A percentile compares a stretch with the other conserved stretches of the same genome.
Conservation (phyloP, 441 rosid species). For the Gossypium gossypioides region DNA sequence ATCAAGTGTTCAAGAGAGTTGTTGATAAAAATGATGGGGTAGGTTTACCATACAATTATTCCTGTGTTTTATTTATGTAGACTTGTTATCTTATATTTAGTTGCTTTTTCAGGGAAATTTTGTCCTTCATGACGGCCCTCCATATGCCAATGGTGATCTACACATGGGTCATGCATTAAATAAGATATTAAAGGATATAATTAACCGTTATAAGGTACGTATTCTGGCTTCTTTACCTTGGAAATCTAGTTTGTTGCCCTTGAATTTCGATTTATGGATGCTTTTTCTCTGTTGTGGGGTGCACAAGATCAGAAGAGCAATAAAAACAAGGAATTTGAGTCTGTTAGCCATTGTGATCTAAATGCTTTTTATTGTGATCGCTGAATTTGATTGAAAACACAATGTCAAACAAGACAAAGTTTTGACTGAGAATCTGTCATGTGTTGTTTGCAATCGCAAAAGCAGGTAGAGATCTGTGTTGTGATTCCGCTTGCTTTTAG, state of each 20-base stretch:
- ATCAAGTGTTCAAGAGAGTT: constrained; percentile 72
- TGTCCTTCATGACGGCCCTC: constrained; percentile 95
- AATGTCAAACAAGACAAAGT: neutral
- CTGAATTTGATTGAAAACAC: neutral
- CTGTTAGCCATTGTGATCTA: neutral
- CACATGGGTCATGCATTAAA: constrained; percentile 97
- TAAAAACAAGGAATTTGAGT: constrained; percentile 1
- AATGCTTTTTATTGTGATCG: neutral
- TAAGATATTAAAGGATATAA: constrained; percentile 92
- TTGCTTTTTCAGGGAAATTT: constrained; percentile 54
- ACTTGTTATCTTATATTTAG: constrained; percentile 25
- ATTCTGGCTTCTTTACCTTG: constrained; percentile 13
- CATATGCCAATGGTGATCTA: constrained; percentile 89
- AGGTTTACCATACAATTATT: constrained; percentile 23
- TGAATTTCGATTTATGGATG: constrained; percentile 3
- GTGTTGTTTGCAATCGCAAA: neutral
- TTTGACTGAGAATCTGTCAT: neutral
- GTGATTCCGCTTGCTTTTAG: neutral
- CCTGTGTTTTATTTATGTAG: constrained; percentile 12
- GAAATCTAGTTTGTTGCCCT: constrained; percentile 6
- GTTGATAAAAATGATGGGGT: constrained; percentile 73
- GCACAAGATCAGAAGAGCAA: neutral
- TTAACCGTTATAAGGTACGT: constrained; percentile 91
- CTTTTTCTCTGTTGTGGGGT: neutral
- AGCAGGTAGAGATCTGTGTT: neutral